These are phyloP conservation scores for Diplodia scrobiculata DNA, from an alignment of 2,329 filamentous ascomycete genomes.

Conservation along the genomic window DNA sequence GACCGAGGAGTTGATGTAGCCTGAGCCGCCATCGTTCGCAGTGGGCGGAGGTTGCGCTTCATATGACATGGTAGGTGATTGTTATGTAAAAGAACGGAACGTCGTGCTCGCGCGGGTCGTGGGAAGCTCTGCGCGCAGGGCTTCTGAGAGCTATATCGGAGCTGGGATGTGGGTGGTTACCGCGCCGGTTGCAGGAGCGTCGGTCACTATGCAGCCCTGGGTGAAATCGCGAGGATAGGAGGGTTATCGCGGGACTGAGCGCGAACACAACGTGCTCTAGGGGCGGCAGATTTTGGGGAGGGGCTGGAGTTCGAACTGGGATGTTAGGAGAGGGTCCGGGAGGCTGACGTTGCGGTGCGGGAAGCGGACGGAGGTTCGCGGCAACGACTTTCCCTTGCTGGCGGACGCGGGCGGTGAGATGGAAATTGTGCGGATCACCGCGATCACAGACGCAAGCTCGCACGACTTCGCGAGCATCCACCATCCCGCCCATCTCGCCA, in stretches of 20 bases:
- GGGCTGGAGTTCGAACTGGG: constrained; percentile 29
- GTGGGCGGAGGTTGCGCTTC: constrained; percentile 12
- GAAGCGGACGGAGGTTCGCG: constrained; percentile 66
- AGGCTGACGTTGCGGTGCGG: constrained; percentile 26
- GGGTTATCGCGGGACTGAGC: neutral
- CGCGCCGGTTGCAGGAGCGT: constrained; percentile 24
- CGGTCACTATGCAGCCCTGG: constrained; percentile 8
- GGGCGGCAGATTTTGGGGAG: neutral
- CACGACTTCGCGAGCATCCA: neutral
- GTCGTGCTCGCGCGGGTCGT: constrained; percentile 58
- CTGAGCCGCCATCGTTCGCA: constrained; percentile 35
- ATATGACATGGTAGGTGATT: constrained; percentile 5
- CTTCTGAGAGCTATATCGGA: constrained; percentile 64
- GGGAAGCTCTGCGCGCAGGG: constrained; percentile 68
- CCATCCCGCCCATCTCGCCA: constrained; percentile 32
- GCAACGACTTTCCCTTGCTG: constrained; percentile 65
- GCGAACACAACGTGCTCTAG: no score
- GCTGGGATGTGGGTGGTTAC: constrained; percentile 35
- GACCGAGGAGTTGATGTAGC: constrained; percentile 78
- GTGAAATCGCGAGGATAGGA: neutral
- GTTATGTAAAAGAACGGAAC: neutral
- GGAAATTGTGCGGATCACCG: constrained; percentile 59
- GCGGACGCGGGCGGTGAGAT: constrained; percentile 88
- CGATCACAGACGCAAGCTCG: constrained; percentile 11
- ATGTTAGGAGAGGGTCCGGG: constrained; percentile 26